Percentiles rank a stretch among this genome's conserved stretches.
phyloP scores from a whole-genome alignment of 1,139 yeast species.

The Cylindricascospora bacillispora region DNA sequence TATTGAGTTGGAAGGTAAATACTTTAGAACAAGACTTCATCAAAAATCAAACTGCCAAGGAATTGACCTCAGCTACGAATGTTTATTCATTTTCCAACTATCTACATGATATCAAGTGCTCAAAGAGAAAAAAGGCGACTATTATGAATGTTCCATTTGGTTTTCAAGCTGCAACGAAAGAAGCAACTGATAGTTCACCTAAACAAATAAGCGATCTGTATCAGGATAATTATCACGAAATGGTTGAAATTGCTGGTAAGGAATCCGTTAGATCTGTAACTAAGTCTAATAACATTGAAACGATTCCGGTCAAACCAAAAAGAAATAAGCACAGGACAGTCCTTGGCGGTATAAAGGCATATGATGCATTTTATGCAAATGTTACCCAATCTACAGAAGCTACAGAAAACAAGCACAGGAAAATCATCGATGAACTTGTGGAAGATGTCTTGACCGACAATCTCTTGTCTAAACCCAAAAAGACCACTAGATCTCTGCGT shows the following conservation, averaged over 20 bases:
- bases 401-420: slow-evolving; percentile 1
- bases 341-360: slow-evolving; percentile 15
- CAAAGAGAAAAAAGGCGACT: slow-evolving; percentile 11
- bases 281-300: too few species aligned
- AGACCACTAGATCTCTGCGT: too few species aligned
- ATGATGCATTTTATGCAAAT: slow-evolving; percentile 22
- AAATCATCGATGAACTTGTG: too few species aligned
- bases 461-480: too few species aligned
- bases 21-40: slow-evolving; percentile 15
- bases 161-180: too few species aligned
- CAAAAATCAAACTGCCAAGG: slow-evolving; percentile 8
- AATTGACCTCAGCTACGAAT: background rate
- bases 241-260: too few species aligned
- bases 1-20: slow-evolving; percentile 13
- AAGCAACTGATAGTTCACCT: too few species aligned
- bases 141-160: slow-evolving; percentile 10
- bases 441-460: too few species aligned
- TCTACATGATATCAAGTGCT: slow-evolving; percentile 11
- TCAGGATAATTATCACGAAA: too few species aligned
- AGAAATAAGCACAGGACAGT: slow-evolving; percentile 4
- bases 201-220: too few species aligned
- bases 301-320: slow-evolving; percentile 2
- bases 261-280: too few species aligned
- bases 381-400: slow-evolving; percentile 14
- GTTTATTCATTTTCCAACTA: slow-evolving; percentile 15